These are phyloP conservation scores for Chrysanthemum seticuspe DNA, from an alignment of 129 eudicot genomes.

Conservation along the genomic window DNA sequence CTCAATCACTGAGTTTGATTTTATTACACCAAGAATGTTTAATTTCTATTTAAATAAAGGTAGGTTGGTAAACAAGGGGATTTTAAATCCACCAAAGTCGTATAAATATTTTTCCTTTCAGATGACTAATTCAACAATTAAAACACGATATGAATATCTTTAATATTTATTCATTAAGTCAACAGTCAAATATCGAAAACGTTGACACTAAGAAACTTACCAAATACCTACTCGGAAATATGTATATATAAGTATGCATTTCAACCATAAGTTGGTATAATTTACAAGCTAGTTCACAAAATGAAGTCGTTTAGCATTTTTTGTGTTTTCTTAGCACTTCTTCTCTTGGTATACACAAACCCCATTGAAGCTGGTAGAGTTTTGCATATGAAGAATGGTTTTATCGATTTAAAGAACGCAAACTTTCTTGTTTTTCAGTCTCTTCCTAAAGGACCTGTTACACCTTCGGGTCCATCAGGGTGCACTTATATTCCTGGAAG, in stretches of 20 bases:
- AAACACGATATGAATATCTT: background rate
- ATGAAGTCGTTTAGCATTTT: conserved; percentile 34
- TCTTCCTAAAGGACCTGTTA: conserved; percentile 49
- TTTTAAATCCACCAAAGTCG: conserved; percentile 2
- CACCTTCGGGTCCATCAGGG: conserved; percentile 66
- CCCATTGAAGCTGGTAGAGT: conserved; percentile 33
- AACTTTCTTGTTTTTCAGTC: conserved; percentile 36
- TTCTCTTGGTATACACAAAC: conserved; percentile 10
- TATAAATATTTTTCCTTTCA: background rate
- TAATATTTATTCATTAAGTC: conserved; percentile 11
- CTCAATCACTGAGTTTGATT: too few species aligned
- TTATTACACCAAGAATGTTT: too few species aligned
- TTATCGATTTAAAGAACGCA: background rate
- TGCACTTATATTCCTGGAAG: conserved; percentile 60
- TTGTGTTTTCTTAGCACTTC: conserved; percentile 25
- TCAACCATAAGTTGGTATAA: background rate
- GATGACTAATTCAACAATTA: conserved; percentile 21
- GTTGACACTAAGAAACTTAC: conserved; percentile 23
- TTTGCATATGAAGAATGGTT: conserved; percentile 19
- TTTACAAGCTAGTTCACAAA: background rate
- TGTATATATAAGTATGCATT: conserved; percentile 11
- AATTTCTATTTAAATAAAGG: background rate
- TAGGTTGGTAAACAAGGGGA: background rate
- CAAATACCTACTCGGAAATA: conserved; percentile 14
- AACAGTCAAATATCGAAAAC: conserved; percentile 29